Evolutionary conservation across 768 basidiomycete genomes (phyloP).

Genomic region (Amanita polypyramis): DNA sequence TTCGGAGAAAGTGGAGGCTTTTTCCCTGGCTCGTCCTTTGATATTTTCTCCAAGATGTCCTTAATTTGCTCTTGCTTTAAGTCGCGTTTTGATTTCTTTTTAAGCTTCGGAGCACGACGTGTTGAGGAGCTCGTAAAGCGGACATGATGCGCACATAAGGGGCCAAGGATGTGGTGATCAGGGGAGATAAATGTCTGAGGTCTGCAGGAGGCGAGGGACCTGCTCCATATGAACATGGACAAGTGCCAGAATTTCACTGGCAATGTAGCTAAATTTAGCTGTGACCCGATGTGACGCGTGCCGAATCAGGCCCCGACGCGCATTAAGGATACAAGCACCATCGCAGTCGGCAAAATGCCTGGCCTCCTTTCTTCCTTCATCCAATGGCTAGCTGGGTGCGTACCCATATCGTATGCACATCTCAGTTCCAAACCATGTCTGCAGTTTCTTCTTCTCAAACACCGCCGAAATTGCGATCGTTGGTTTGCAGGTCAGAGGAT

Average conservation of each 20-base stretch:
- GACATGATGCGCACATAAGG: neutral
- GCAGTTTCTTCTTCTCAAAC: conserved; percentile 78
- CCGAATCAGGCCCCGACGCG: no score
- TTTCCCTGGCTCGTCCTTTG: neutral
- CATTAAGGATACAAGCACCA: neutral
- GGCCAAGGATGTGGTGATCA: no score
- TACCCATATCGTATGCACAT: neutral
- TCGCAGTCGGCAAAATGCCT: conserved; percentile 20
- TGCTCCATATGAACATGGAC: conserved; percentile 5
- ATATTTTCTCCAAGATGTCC: neutral
- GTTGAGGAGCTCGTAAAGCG: neutral
- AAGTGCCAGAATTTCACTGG: neutral
- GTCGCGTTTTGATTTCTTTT: neutral
- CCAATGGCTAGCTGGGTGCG: conserved; percentile 36
- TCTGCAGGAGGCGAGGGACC: neutral
- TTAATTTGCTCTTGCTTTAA: no score
- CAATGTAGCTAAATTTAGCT: neutral
- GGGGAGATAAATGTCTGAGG: neutral
- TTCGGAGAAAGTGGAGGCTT: neutral
- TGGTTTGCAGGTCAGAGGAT: conserved; percentile 59
- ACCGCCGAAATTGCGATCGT: conserved; percentile 87
- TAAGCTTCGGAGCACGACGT: neutral
- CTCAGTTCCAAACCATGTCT: neutral
- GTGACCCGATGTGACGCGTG: neutral
- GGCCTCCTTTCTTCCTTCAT: conserved; percentile 31